These are phyloP conservation scores for Candida freyschussii DNA, from an alignment of 1,139 yeast species.

Conservation along the genomic window DNA sequence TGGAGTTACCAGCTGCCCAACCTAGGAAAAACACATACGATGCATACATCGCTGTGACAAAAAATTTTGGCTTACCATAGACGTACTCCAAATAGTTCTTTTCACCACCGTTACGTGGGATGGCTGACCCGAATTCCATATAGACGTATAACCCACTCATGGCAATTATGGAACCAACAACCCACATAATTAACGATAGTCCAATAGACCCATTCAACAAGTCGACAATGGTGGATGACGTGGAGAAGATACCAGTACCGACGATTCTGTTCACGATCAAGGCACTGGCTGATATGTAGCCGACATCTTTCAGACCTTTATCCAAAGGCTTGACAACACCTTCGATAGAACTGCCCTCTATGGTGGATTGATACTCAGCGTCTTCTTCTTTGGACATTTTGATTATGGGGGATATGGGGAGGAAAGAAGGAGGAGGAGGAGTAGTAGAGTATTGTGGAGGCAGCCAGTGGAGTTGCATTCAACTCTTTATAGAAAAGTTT, in stretches of 20 bases:
- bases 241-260: conserved; percentile 86
- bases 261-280: conserved; percentile 74
- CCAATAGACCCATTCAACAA: conserved; percentile 71
- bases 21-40: conserved; percentile 73
- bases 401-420: no score
- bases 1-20: conserved; percentile 78
- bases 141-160: conserved; percentile 71
- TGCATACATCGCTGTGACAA: conserved; percentile 72
- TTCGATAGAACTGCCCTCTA: no score
- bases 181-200: conserved; percentile 67
- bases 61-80: conserved; percentile 61
- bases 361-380: conserved; percentile 3
- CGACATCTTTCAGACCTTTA: conserved; percentile 26
- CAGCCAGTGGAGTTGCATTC: no score
- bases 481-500: no score
- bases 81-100: conserved; percentile 76
- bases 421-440: no score
- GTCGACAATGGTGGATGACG: conserved; percentile 70
- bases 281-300: conserved; percentile 25
- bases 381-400: neutral
- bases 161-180: conserved; percentile 70
- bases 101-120: conserved; percentile 87
- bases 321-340: conserved; percentile 21
- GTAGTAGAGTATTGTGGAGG: no score
- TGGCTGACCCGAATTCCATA: conserved; percentile 80